Percentiles rank a stretch among this genome's conserved stretches.
These are phyloP conservation scores for Sugiyamaella paludigena DNA, from an alignment of 1,139 yeast species.

Conservation along the genomic window DNA sequence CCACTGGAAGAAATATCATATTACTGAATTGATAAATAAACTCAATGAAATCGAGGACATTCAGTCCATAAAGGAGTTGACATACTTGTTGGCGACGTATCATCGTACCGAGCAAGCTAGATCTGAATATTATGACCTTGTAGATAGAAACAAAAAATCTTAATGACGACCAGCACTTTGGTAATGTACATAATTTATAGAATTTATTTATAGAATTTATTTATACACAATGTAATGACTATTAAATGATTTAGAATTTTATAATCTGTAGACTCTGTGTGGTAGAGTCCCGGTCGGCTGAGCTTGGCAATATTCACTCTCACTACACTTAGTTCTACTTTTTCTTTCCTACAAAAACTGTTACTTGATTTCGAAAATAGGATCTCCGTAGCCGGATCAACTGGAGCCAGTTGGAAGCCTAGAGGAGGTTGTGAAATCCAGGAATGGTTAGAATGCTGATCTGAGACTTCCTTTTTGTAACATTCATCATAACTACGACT, in stretches of 20 bases:
- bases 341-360: too few species aligned
- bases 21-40: slow-evolving; percentile 28
- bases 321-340: too few species aligned
- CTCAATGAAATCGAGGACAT: slow-evolving; percentile 45
- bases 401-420: too few species aligned
- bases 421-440: too few species aligned
- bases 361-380: too few species aligned
- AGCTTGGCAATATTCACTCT: too few species aligned
- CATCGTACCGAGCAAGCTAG: slow-evolving; percentile 8
- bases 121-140: slow-evolving; percentile 9
- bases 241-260: neutral
- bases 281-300: too few species aligned
- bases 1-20: slow-evolving; percentile 53
- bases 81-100: slow-evolving; percentile 10
- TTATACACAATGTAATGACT: neutral
- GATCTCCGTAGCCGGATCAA: too few species aligned
- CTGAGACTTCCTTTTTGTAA: too few species aligned
- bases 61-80: slow-evolving; percentile 9
- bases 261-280: too few species aligned
- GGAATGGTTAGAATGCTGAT: too few species aligned
- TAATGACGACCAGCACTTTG: neutral
- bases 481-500: neutral
- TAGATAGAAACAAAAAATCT: slow-evolving; percentile 2
- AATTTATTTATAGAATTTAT: slow-evolving; percentile 3
- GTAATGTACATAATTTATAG: slow-evolving; percentile 4